Evolutionary conservation across 1,139 yeast genomes (phyloP).

Genomic region (Geotrichum citri-aurantii): DNA sequence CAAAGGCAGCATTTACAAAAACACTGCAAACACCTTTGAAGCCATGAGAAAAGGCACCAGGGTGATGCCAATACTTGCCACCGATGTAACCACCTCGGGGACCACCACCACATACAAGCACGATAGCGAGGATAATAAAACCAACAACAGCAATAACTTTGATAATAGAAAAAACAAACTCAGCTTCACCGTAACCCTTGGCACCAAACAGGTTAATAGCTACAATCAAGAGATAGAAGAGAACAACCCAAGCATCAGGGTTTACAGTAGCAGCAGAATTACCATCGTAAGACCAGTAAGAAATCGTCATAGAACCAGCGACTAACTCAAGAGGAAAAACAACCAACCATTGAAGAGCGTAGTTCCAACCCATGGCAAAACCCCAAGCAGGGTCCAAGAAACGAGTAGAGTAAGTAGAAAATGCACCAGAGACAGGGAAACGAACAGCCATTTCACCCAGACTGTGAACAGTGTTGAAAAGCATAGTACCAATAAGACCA

Average conservation of each 20-base stretch:
- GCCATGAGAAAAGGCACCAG: slow-evolving; percentile 59
- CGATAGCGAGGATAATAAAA: slow-evolving; percentile 58
- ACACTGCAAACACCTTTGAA: slow-evolving; percentile 79
- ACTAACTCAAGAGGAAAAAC: slow-evolving; percentile 74
- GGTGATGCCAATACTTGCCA: slow-evolving; percentile 54
- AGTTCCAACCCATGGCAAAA: slow-evolving; percentile 80
- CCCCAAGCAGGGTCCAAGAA: slow-evolving; percentile 72
- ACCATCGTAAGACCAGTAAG: slow-evolving; percentile 45
- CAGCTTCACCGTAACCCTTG: slow-evolving; percentile 73
- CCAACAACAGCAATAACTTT: slow-evolving; percentile 62
- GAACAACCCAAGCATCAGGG: slow-evolving; percentile 61
- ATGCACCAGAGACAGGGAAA: slow-evolving; percentile 70
- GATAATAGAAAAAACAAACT: slow-evolving; percentile 55
- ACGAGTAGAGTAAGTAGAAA: slow-evolving; percentile 57
- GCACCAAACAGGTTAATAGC: slow-evolving; percentile 65
- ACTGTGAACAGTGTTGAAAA: slow-evolving; percentile 65
- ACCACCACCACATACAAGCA: slow-evolving; percentile 64
- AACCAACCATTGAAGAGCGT: slow-evolving; percentile 73
- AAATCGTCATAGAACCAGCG: slow-evolving; percentile 68
- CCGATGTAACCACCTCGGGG: slow-evolving; percentile 59
- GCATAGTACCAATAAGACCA: slow-evolving; percentile 57
- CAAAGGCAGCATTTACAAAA: slow-evolving; percentile 82
- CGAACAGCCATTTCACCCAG: slow-evolving; percentile 72
- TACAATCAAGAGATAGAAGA: slow-evolving; percentile 55
- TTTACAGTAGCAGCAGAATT: slow-evolving; percentile 12